phyloP scores from a whole-genome alignment of 2,329 filamentous ascomycete genomes.

The Xylariaceae sp. region DNA sequence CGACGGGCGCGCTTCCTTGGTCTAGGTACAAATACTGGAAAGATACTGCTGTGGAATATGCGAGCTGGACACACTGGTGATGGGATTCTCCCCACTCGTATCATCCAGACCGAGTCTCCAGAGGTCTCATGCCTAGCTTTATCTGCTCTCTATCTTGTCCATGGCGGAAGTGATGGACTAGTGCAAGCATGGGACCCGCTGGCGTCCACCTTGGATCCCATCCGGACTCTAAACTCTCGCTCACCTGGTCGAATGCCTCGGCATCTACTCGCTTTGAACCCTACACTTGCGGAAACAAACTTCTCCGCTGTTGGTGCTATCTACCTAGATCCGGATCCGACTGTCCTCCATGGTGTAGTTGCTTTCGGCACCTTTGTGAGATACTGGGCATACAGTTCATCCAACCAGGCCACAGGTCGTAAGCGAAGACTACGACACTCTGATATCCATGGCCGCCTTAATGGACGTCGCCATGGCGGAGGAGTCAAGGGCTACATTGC shows the following conservation, averaged over 20 bases:
- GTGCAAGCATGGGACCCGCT: slow-evolving; percentile 98
- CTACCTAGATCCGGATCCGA: slow-evolving; percentile 81
- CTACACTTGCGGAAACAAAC: slow-evolving; percentile 64
- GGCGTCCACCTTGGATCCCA: slow-evolving; percentile 70
- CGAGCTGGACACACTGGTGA: slow-evolving; percentile 60
- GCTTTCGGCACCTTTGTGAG: slow-evolving; percentile 82
- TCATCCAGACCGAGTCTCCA: slow-evolving; percentile 87
- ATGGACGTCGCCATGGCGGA: slow-evolving; percentile 55
- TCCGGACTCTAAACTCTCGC: slow-evolving; percentile 82
- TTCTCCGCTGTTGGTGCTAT: slow-evolving; percentile 81
- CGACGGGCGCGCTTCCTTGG: slow-evolving; percentile 78
- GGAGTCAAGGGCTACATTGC: slow-evolving; percentile 78
- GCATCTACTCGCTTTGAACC: slow-evolving; percentile 52
- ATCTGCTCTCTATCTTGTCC: slow-evolving; percentile 81
- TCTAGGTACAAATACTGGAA: slow-evolving; percentile 73
- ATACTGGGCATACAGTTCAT: slow-evolving; percentile 92
- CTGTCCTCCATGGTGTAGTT: slow-evolving; percentile 78
- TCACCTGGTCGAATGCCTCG: slow-evolving; percentile 80
- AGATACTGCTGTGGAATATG: slow-evolving; percentile 81
- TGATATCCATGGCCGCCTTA: slow-evolving; percentile 50
- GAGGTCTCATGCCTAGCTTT: slow-evolving; percentile 78
- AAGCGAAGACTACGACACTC: slow-evolving; percentile 76
- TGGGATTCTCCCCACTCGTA: slow-evolving; percentile 65
- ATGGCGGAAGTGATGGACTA: slow-evolving; percentile 90
- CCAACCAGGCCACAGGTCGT: slow-evolving; percentile 67